phyloP scores from a whole-genome alignment of 306 rosid species.

The Prunus armeniaca region DNA sequence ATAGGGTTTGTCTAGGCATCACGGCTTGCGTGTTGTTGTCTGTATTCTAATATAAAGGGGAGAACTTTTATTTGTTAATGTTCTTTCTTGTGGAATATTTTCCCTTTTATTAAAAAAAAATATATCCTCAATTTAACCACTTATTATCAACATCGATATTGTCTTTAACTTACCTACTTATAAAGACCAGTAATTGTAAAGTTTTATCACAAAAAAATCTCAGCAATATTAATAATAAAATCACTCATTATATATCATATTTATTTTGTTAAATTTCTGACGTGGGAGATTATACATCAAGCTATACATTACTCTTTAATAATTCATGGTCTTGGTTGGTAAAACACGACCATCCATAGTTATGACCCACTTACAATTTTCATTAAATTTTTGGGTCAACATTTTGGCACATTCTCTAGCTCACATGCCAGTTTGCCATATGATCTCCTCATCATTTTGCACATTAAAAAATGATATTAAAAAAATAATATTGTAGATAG shows the following conservation, averaged over 20 bases:
- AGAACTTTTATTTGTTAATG: not conserved
- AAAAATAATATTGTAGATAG: not conserved
- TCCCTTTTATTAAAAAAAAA: not conserved
- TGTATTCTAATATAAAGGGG: not conserved
- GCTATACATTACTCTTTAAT: no score
- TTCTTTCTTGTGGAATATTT: not conserved
- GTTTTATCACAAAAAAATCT: no score
- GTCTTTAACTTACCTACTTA: no score
- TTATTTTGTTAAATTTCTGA: no score
- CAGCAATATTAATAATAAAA: no score
- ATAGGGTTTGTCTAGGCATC: no score
- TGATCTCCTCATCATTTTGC: not conserved
- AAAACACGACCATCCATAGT: not conserved
- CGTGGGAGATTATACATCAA: no score
- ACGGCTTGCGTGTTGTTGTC: not conserved
- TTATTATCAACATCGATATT: no score
- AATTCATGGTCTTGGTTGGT: not conserved
- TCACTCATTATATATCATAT: no score
- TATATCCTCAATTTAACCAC: rapidly evolving
- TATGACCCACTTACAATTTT: not conserved
- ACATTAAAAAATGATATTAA: not conserved
- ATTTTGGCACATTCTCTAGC: not conserved
- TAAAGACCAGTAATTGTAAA: rapidly evolving
- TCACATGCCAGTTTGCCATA: not conserved
- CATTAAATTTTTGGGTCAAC: not conserved